Evolutionary conservation across 306 rosid genomes (phyloP), one percentile per base, ranked within the genome.

Genomic region (Canavalia ensiformis): DNA sequence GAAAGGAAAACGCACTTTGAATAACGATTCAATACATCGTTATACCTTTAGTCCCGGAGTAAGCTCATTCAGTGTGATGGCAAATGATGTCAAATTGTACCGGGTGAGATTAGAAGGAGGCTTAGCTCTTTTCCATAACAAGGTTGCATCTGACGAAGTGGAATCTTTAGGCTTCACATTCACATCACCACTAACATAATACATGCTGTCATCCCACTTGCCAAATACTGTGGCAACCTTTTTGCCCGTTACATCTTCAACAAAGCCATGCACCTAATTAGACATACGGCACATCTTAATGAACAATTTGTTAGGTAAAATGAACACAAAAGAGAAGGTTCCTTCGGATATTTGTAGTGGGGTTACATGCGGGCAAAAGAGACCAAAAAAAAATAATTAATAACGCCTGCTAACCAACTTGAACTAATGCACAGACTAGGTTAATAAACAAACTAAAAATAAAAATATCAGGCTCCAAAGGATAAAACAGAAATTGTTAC

Each of bases 51-150:
- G 83, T 83, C 94, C 98, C 1, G 84, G 86, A 10, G 94, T 88
- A 64, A 93, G 88, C 89, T 95, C 99, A 31, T 93, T 95, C 72
- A 95, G 81, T 34, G 96, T 90, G 90, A 95, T 91, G 68, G 98
- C 97, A 65, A 93, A 95, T 12, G 97, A 90, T 57, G 99, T 93
- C 88, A 95, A 85, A 88, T 95, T 95, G 91, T 95, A 95, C n/a
- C 99, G 99, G 37, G 98, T 90, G 73, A 90, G 81, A 81, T 89
- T 86, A 42, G 69, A 75, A 51, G 98, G 92, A 34, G 97, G 88
- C 80, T 76, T 90, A 60, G 77, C 72, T 75, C 97, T 92, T 90
- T 85, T 91, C 99, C 99, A 95, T 84, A 95, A 83, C 76, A 95
- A 81, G 39, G 82, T 70, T 25, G 87, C 79, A 59, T 84, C 90